A percentile compares a stretch with the other conserved stretches of the same genome.
Conservation (phyloP, 2,329 filamentous ascomycete genomes). For the Sarocladiaceae sp. region DNA sequence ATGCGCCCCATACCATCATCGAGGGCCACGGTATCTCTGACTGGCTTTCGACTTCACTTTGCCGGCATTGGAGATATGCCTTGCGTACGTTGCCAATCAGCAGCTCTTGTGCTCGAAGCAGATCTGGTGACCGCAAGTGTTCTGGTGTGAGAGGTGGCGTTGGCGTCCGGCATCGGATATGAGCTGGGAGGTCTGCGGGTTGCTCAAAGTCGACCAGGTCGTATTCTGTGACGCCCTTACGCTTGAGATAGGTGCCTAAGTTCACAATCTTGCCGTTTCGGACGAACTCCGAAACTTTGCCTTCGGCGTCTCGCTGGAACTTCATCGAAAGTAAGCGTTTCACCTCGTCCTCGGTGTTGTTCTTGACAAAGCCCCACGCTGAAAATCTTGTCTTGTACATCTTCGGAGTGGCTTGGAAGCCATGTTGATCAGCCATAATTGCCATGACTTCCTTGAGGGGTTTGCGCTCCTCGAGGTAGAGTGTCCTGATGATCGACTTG, state of each 20-base stretch:
- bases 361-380: constrained; percentile 49
- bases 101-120: constrained; percentile 36
- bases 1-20: constrained; percentile 37
- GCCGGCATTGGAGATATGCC: constrained; percentile 37
- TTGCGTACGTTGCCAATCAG: constrained; percentile 38
- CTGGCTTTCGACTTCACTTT: constrained; percentile 32
- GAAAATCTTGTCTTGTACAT: constrained; percentile 53
- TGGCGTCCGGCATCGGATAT: constrained; percentile 38
- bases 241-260: constrained; percentile 44
- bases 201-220: constrained; percentile 42
- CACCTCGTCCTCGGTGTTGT: constrained; percentile 48
- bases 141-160: constrained; percentile 36
- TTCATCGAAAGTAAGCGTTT: constrained; percentile 45
- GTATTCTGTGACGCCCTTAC: constrained; percentile 47
- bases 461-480: constrained; percentile 43
- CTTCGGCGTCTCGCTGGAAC: constrained; percentile 45
- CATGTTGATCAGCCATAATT: constrained; percentile 42
- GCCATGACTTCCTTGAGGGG: constrained; percentile 47
- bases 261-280: constrained; percentile 47
- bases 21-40: constrained; percentile 32
- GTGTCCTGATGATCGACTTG: constrained; percentile 36
- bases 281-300: constrained; percentile 46
- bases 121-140: constrained; percentile 35
- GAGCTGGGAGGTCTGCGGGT: constrained; percentile 34
- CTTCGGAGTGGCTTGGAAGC: constrained; percentile 44